phyloP scores from a whole-genome alignment of 1,139 yeast species.

The Lodderomyces oxycetoniae region DNA sequence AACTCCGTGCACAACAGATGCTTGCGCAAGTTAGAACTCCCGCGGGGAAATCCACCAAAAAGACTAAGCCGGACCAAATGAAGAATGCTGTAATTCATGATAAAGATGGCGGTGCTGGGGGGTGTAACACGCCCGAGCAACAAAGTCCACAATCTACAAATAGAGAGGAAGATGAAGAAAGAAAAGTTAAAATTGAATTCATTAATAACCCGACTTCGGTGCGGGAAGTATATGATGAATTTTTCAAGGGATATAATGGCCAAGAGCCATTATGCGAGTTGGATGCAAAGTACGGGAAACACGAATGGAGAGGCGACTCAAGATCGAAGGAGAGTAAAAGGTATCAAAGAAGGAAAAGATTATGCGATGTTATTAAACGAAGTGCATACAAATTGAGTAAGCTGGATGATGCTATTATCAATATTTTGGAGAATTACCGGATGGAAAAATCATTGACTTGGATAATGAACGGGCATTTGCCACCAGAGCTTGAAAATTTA shows the following conservation, averaged over 20 bases:
- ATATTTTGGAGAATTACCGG: constrained; percentile 39
- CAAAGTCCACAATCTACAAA: too few species aligned
- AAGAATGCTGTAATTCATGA: too few species aligned
- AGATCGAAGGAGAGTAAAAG: constrained; percentile 45
- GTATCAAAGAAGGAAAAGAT: constrained; percentile 42
- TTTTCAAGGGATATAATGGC: constrained; percentile 43
- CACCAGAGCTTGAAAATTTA: constrained; percentile 27
- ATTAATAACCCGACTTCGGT: constrained; percentile 46
- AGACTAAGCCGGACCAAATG: too few species aligned
- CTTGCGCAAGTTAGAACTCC: too few species aligned
- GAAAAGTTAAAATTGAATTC: constrained; percentile 36
- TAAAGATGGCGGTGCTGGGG: too few species aligned
- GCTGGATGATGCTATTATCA: constrained; percentile 40
- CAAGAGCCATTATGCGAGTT: constrained; percentile 43
- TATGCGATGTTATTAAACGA: constrained; percentile 43
- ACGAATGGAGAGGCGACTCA: constrained; percentile 47
- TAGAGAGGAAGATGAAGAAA: not conserved
- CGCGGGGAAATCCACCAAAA: too few species aligned
- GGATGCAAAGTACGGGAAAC: constrained; percentile 43
- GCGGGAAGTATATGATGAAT: constrained; percentile 44
- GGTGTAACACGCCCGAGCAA: too few species aligned
- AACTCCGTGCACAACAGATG: too few species aligned
- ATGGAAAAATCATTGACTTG: constrained; percentile 45
- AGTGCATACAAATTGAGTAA: constrained; percentile 41
- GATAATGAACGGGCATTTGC: constrained; percentile 49